A percentile compares a stretch with the other conserved stretches of the same genome.
phyloP scores from a whole-genome alignment of 805 yeast genomes.

The Debaryomyces maramus region DNA sequence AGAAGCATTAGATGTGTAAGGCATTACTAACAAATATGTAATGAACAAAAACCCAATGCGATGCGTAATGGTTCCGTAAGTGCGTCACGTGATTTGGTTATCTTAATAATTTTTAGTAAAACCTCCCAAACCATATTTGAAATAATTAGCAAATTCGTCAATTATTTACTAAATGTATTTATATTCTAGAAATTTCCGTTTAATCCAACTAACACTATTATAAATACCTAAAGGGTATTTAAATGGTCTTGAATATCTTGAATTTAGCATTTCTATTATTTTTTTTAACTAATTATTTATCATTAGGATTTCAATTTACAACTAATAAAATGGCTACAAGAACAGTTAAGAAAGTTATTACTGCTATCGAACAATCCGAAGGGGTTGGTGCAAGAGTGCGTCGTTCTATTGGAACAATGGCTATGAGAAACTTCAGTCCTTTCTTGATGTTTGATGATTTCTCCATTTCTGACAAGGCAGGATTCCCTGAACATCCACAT shows the following conservation, averaged over 20 bases:
- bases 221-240: conserved; percentile 3
- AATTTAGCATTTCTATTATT: conserved; percentile 2
- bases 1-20: too few relatives aligned
- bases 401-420: conserved; percentile 71
- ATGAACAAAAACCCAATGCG: too few relatives aligned
- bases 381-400: conserved; percentile 89
- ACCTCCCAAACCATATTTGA: too few relatives aligned
- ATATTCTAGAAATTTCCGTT: too few relatives aligned
- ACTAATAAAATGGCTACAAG: conserved; percentile 20
- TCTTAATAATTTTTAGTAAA: conserved; percentile 3
- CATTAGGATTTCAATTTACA: background rate
- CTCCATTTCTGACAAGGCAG: conserved; percentile 59
- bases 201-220: too few relatives aligned
- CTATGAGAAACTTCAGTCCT: conserved; percentile 75
- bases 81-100: background rate
- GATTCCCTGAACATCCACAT: conserved; percentile 49
- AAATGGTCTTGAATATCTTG: conserved; percentile 4
- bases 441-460: conserved; percentile 83
- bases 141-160: too few relatives aligned
- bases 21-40: too few relatives aligned
- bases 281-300: conserved; percentile 4
- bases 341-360: conserved; percentile 31
- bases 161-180: too few relatives aligned
- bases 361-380: conserved; percentile 71
- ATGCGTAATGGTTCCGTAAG: too few relatives aligned